Conservation (phyloP, 202 grass and related monocot genomes). For the Sporobolus alterniflorus region DNA sequence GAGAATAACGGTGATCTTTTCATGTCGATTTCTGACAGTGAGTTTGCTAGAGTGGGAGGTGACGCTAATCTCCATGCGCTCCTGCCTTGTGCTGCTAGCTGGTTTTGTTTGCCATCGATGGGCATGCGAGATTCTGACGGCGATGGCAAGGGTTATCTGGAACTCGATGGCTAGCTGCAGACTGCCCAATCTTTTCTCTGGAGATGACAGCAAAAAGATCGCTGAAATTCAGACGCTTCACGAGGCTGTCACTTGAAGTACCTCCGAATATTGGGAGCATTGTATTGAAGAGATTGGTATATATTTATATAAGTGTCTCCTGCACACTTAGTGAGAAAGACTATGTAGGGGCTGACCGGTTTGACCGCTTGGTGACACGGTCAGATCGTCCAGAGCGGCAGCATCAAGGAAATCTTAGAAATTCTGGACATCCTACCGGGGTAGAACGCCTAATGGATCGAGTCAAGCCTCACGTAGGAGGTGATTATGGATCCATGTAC, state of each 20-base stretch:
- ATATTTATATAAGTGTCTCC: too few species aligned
- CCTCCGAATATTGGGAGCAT: too few species aligned
- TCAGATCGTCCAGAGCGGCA: too few species aligned
- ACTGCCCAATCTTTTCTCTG: constrained; percentile 36
- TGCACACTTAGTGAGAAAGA: too few species aligned
- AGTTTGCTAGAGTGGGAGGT: constrained; percentile 10
- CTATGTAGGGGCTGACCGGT: too few species aligned
- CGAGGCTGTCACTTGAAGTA: constrained; percentile 53
- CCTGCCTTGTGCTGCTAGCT: constrained; percentile 11
- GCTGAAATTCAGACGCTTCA: constrained; percentile 54
- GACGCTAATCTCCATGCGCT: constrained; percentile 15
- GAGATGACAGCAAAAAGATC: constrained; percentile 50
- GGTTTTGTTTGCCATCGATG: constrained; percentile 11
- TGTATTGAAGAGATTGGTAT: too few species aligned
- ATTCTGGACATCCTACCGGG: too few species aligned
- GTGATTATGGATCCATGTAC: too few species aligned
- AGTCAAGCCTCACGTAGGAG: too few species aligned
- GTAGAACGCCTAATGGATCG: too few species aligned
- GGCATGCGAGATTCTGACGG: constrained; percentile 52
- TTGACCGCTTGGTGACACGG: too few species aligned
- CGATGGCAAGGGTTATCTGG: constrained; percentile 53
- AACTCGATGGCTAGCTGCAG: constrained; percentile 42
- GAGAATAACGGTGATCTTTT: constrained; percentile 43
- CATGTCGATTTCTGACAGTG: constrained; percentile 30
- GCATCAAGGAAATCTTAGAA: too few species aligned